phyloP scores from a whole-genome alignment of 345 rosid species.

The Diplotaxis tenuifolia region DNA sequence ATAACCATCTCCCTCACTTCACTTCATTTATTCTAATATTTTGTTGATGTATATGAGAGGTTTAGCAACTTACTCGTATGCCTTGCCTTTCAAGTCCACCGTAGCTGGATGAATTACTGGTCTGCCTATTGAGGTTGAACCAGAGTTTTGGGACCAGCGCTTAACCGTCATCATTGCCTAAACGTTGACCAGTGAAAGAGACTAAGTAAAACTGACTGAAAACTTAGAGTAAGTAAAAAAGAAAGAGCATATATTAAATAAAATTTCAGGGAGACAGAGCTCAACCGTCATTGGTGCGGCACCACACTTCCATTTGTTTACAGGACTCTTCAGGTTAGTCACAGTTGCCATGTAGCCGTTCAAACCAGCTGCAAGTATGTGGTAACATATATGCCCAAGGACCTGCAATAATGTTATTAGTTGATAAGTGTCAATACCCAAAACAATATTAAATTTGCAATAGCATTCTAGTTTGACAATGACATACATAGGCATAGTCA shows the following conservation, averaged over 20 bases:
- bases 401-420: slow-evolving; percentile 45
- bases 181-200: slow-evolving; percentile 10
- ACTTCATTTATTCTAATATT: too few species aligned
- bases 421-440: background rate
- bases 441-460: background rate
- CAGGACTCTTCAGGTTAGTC: slow-evolving; percentile 81
- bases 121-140: slow-evolving; percentile 65
- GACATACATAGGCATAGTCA: slow-evolving; percentile 88
- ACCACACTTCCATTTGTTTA: slow-evolving; percentile 91
- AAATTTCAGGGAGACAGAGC: slow-evolving; percentile 26
- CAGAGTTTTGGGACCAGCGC: slow-evolving; percentile 83
- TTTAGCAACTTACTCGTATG: slow-evolving; percentile 76
- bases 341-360: slow-evolving; percentile 96
- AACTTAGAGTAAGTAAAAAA: slow-evolving; percentile 6
- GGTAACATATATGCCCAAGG: slow-evolving; percentile 89
- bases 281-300: slow-evolving; percentile 91
- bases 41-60: slow-evolving; percentile 26
- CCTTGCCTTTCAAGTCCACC: slow-evolving; percentile 91
- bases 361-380: slow-evolving; percentile 89
- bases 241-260: background rate
- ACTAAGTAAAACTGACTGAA: slow-evolving; percentile 1
- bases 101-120: slow-evolving; percentile 92
- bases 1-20: background rate
- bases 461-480: slow-evolving; percentile 1
- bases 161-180: slow-evolving; percentile 95